Evolutionary conservation across 768 basidiomycete species (phyloP), one percentile per base, ranked within the genome.

Genomic region (Dacryopinax primogenitus): DNA sequence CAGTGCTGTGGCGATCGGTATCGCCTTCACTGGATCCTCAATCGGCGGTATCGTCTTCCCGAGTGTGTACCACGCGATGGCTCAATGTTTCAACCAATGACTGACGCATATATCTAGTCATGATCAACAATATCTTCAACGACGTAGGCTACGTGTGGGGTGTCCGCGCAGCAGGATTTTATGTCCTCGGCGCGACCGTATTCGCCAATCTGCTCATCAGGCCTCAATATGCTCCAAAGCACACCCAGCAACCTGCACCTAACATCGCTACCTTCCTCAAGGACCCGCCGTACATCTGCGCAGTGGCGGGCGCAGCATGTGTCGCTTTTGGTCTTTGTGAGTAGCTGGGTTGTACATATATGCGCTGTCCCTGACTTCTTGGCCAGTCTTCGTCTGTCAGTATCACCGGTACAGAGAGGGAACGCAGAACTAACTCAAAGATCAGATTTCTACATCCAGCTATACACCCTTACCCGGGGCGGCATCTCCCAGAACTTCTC

Each of bases 11-110:
- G 83, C 81, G 0, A 82, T 84, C 66, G 81, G 84, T 16, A 74
- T 86, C 45, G 81, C 77, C 37, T 81, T 82, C 18, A 81, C 82
- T 18, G 80, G 80, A 26, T 79, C 83, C 21, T 83, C 81, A 16
- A 70, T 84, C 16, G 86, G 86, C 1, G 84, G 83, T 12, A 77
- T 82, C 32, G 69, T 86, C 12, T 83, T 85, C 66, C 83, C 84
- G 1, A 58, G 51, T 58, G n/a, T n/a, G 37, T 39, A 11, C 37
- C 37, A 58, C 13, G 23, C 21, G 4, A 58, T 28, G 3, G 26
- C 32, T 58, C 26, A 28, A 3, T 6, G 9, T 11, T 32, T 13
- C 26, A 28, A 9, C 7, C 9, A 32, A 23, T 58, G 11, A 15
- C 23, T 58, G 13, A 32, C 9, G 51, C 26, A 30, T 30, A 58